A percentile compares a stretch with the other conserved stretches of the same genome.
phyloP scores from a whole-genome alignment of 345 rosid species.

The Citrus hindsii region DNA sequence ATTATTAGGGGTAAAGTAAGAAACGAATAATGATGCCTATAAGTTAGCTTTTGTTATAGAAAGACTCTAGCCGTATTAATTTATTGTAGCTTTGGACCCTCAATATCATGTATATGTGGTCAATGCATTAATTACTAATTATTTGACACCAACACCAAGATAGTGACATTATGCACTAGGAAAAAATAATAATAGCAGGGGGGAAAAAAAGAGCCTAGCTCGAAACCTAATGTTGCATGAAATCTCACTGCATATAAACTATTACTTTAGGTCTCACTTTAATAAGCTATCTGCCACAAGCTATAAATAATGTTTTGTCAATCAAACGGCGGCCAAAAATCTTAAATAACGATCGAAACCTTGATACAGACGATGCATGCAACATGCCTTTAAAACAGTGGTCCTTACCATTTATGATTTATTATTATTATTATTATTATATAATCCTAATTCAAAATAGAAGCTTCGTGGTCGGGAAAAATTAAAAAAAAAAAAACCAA shows the following conservation, averaged over 20 bases:
- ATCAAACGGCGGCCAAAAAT: neutral
- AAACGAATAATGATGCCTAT: neutral
- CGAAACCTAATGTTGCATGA: neutral
- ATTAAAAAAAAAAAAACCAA: too few species aligned
- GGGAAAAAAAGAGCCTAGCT: neutral
- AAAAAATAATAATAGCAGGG: neutral
- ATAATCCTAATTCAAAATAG: too few species aligned
- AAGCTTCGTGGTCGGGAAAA: too few species aligned
- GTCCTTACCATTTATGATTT: neutral
- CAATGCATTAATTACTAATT: too few species aligned
- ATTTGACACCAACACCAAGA: neutral
- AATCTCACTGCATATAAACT: neutral
- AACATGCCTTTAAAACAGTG: neutral
- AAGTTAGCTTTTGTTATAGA: neutral
- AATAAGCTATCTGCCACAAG: neutral
- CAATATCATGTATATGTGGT: too few species aligned
- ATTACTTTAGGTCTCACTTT: neutral
- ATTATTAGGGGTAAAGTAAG: slow-evolving; percentile 6
- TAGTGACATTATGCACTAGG: neutral
- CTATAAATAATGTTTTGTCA: neutral
- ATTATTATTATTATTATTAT: too few species aligned
- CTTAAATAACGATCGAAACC: neutral
- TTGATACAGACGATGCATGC: neutral
- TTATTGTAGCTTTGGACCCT: too few species aligned
- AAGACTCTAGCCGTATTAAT: neutral